Evolutionary conservation across 805 yeast genomes (phyloP).

Genomic region (Metschnikowia cerradonensis): DNA sequence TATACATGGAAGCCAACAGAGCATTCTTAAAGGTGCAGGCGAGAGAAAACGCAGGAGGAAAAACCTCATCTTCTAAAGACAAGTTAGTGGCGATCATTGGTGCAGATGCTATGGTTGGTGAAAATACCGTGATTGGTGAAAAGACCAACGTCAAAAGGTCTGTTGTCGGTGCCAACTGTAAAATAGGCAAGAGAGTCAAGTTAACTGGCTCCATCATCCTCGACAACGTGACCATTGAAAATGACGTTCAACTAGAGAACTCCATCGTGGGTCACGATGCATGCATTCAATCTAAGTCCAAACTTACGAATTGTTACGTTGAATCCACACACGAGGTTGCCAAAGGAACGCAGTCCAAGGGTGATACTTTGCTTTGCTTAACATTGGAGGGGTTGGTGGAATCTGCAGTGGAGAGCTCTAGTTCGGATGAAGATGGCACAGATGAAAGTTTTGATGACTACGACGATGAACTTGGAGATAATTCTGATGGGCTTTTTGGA

Average conservation of each 20-base stretch:
- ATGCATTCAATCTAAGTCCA: slow-evolving; percentile 57
- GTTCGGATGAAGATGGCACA: slow-evolving; percentile 40
- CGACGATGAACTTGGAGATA: slow-evolving; percentile 59
- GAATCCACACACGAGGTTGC: slow-evolving; percentile 75
- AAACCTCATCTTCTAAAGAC: slow-evolving; percentile 36
- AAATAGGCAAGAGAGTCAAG: slow-evolving; percentile 80
- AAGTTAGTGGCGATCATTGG: slow-evolving; percentile 74
- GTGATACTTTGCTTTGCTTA: slow-evolving; percentile 51
- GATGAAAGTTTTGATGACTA: slow-evolving; percentile 34
- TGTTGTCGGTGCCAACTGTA: slow-evolving; percentile 70
- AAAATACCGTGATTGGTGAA: slow-evolving; percentile 66
- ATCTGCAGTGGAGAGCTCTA: slow-evolving; percentile 26
- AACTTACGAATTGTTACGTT: slow-evolving; percentile 75
- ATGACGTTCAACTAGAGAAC: slow-evolving; percentile 78
- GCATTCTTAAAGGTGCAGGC: slow-evolving; percentile 66
- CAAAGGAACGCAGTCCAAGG: slow-evolving; percentile 50
- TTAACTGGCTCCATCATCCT: slow-evolving; percentile 81
- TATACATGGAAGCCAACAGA: slow-evolving; percentile 88
- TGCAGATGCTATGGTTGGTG: slow-evolving; percentile 78
- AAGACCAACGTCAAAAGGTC: slow-evolving; percentile 83
- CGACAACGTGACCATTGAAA: slow-evolving; percentile 68
- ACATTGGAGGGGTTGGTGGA: slow-evolving; percentile 39
- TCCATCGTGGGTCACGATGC: slow-evolving; percentile 77
- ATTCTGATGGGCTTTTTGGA: slow-evolving; percentile 48
- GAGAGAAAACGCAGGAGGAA: slow-evolving; percentile 26